Percentiles rank a stretch among this genome's conserved stretches.
Conservation (phyloP, 371 early-diverging fungal species). For the Syncephalastrum monosporum region DNA sequence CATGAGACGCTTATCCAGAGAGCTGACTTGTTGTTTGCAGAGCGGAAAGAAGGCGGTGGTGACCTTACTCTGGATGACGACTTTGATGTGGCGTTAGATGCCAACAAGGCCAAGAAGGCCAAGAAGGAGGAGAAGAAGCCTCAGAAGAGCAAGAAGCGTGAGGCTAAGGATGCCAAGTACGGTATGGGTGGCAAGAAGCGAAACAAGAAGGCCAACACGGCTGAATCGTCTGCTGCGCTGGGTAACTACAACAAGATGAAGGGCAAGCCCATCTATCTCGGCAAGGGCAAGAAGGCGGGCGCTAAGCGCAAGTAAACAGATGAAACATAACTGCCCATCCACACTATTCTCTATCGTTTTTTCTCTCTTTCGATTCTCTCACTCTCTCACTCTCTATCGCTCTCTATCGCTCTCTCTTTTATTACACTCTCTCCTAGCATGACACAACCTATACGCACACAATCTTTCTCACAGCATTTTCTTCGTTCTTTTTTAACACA, state of each 20-base stretch:
- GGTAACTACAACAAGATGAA: slow-evolving; percentile 29
- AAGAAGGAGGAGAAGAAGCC: slow-evolving; percentile 31
- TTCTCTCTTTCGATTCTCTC: too few species aligned
- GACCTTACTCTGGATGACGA: slow-evolving; percentile 67
- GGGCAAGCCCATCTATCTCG: slow-evolving; percentile 16
- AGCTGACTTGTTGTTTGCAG: slow-evolving; percentile 21
- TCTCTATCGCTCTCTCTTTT: too few species aligned
- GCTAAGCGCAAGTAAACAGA: slow-evolving; percentile 13
- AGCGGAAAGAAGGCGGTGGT: slow-evolving; percentile 57
- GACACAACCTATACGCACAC: too few species aligned
- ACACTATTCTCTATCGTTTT: neutral
- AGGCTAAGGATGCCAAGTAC: slow-evolving; percentile 68
- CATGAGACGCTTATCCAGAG: neutral
- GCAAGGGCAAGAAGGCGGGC: slow-evolving; percentile 15
- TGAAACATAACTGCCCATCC: neutral
- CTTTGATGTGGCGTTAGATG: slow-evolving; percentile 80
- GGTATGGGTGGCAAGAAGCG: slow-evolving; percentile 91
- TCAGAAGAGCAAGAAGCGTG: slow-evolving; percentile 48
- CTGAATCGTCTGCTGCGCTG: slow-evolving; percentile 74
- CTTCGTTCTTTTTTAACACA: too few species aligned
- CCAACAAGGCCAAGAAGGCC: slow-evolving; percentile 27
- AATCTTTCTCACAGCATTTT: too few species aligned
- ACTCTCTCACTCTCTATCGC: too few species aligned
- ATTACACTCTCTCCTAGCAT: too few species aligned
- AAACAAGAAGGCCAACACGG: slow-evolving; percentile 76